These are phyloP conservation scores for Larix kaempferi DNA, from an alignment of 75 land plant species.

Conservation along the genomic window DNA sequence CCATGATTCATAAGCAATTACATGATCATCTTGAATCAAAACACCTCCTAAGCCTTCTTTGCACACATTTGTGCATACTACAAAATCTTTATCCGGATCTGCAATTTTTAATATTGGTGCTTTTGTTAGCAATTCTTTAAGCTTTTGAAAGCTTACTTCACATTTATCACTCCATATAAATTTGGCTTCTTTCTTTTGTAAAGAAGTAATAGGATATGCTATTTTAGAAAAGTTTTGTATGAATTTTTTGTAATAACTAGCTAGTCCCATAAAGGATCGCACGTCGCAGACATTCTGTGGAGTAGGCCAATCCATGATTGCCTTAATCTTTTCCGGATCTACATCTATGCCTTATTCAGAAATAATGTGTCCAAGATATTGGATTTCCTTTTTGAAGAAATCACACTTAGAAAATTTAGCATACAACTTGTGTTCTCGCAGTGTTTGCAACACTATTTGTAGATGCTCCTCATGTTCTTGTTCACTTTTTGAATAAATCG, in stretches of 20 bases:
- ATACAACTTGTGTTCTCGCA: slow-evolving; percentile 8
- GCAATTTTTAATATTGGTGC: too few relatives aligned
- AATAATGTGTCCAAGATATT: slow-evolving; percentile 8
- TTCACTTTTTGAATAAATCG: too few relatives aligned
- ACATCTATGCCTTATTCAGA: neutral
- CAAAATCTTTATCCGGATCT: neutral
- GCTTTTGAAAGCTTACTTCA: neutral
- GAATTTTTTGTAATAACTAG: too few relatives aligned
- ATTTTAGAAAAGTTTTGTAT: slow-evolving; percentile 7
- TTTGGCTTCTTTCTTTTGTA: neutral
- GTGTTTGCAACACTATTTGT: neutral
- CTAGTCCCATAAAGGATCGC: too few relatives aligned
- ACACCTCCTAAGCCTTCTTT: neutral
- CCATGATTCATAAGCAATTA: slow-evolving; percentile 4
- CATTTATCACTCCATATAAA: neutral
- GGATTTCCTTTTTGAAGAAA: neutral
- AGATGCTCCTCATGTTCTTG: slow-evolving; percentile 10
- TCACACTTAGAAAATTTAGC: slow-evolving; percentile 13
- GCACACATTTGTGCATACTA: neutral
- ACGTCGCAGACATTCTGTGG: too few relatives aligned
- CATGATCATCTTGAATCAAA: neutral
- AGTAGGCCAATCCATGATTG: neutral
- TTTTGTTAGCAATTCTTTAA: too few relatives aligned
- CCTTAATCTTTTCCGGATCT: slow-evolving; percentile 9
- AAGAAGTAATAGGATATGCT: slow-evolving; percentile 9